Evolutionary conservation across 2,329 filamentous ascomycete species (phyloP).

Genomic region (Diaporthe citrichinensis): DNA sequence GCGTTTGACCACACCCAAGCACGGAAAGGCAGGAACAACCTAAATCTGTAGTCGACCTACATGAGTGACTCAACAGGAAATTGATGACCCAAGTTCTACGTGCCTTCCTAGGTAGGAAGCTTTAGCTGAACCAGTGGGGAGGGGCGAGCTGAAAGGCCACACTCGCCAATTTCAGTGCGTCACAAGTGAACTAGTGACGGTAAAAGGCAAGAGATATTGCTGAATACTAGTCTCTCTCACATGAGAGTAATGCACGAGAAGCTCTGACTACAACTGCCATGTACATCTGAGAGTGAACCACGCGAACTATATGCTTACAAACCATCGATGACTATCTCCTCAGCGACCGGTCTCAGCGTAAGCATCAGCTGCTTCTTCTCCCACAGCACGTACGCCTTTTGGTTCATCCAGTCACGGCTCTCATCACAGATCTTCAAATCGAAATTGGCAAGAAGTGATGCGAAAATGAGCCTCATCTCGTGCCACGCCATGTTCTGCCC

Average conservation of each 20-base stretch:
- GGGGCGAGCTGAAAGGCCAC: no score
- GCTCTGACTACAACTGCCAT: no score
- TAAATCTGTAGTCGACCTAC: no score
- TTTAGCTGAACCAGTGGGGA: neutral
- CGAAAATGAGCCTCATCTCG: constrained; percentile 64
- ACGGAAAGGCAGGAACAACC: no score
- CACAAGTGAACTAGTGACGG: neutral
- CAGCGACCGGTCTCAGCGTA: constrained; percentile 49
- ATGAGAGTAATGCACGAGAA: no score
- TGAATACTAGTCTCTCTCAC: no score
- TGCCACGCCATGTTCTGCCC: constrained; percentile 59
- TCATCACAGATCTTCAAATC: constrained; percentile 58
- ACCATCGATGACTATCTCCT: neutral
- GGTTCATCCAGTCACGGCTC: constrained; percentile 54
- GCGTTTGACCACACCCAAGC: neutral
- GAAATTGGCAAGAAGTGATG: constrained; percentile 62
- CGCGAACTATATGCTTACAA: neutral
- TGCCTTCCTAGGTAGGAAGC: neutral
- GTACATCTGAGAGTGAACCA: no score
- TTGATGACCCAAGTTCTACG: neutral
- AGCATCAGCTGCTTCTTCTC: constrained; percentile 55
- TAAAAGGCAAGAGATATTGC: neutral
- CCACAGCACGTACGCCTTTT: constrained; percentile 57
- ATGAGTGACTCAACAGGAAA: neutral
- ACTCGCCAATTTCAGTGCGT: no score